Percentiles rank a stretch among this genome's conserved stretches.
These are phyloP conservation scores for Phaeophleospora eucalypticola DNA, from an alignment of 2,329 filamentous ascomycete genomes.

Conservation along the genomic window DNA sequence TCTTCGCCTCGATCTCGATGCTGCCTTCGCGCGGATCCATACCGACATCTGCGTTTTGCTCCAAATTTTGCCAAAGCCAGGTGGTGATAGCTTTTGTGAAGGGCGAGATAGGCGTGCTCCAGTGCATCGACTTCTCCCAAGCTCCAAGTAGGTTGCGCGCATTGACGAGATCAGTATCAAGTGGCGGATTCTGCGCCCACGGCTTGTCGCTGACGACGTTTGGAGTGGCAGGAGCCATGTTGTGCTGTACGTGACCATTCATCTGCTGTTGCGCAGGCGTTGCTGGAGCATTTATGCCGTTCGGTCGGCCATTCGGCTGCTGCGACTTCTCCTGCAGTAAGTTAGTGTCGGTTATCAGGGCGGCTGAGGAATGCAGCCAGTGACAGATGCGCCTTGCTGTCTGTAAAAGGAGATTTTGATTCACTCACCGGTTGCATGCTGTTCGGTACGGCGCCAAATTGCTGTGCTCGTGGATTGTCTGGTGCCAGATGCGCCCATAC, in stretches of 20 bases:
- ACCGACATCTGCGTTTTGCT: slow-evolving; percentile 48
- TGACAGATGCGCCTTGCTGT: not conserved
- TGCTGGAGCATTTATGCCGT: not conserved
- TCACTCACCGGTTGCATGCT: not conserved
- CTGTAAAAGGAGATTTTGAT: not conserved
- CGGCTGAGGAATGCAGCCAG: not conserved
- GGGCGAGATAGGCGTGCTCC: slow-evolving; percentile 22
- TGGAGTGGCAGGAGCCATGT: not conserved
- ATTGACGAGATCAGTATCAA: slow-evolving; percentile 26
- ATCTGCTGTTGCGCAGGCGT: slow-evolving; percentile 1
- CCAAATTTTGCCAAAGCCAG: slow-evolving; percentile 26
- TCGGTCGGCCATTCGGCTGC: slow-evolving; percentile 4
- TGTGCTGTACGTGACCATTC: slow-evolving; percentile 3
- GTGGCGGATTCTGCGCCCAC: slow-evolving; percentile 11
- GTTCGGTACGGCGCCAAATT: slow-evolving; percentile 4
- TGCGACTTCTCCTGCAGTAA: not conserved
- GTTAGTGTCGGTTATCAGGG: not conserved
- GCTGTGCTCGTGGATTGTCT: slow-evolving; percentile 24
- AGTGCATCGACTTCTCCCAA: slow-evolving; percentile 31
- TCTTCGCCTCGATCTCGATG: slow-evolving; percentile 91
- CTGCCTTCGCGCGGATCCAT: slow-evolving; percentile 61
- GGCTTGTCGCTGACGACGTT: not conserved
- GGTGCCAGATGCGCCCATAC: slow-evolving; percentile 32
- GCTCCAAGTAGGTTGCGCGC: slow-evolving; percentile 24
- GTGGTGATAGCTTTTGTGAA: slow-evolving; percentile 25